Evolutionary conservation across 192 early-diverging fungal species (phyloP).

Genomic region (Podila epicladia): DNA sequence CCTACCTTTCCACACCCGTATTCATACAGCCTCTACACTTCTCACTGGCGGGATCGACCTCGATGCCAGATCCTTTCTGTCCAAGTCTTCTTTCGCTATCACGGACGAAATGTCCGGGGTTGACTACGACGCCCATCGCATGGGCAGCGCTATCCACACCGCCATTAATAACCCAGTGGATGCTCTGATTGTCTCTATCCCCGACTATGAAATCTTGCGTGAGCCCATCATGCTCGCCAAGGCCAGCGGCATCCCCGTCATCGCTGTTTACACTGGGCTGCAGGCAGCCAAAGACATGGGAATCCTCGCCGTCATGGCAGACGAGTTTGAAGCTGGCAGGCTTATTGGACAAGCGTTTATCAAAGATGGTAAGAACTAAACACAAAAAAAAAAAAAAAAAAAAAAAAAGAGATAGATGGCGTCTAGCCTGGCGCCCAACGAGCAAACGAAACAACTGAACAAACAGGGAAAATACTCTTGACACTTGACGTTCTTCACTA

Average conservation of each 20-base stretch:
- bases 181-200: constrained; percentile 44
- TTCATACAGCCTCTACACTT: constrained; percentile 3
- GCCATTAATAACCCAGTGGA: constrained; percentile 18
- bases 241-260: constrained; percentile 27
- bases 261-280: constrained; percentile 32
- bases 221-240: constrained; percentile 19
- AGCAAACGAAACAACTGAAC: background rate
- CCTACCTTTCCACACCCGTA: background rate
- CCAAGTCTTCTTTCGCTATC: background rate
- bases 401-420: too few species aligned
- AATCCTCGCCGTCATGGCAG: constrained; percentile 39
- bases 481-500: background rate
- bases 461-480: too few species aligned
- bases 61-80: constrained; percentile 16
- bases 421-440: background rate
- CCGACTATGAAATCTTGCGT: constrained; percentile 17
- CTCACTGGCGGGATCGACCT: constrained; percentile 2
- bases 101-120: constrained; percentile 18
- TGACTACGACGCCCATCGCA: constrained; percentile 17
- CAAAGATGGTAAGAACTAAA: background rate
- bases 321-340: constrained; percentile 28
- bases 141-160: constrained; percentile 17
- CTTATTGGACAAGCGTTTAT: constrained; percentile 32
- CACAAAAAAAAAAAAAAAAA: too few species aligned
- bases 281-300: constrained; percentile 32